A percentile compares a stretch with the other conserved stretches of the same genome.
Conservation (phyloP, 1,284 basidiomycete genomes). For the Stygiomarasmius scandens region DNA sequence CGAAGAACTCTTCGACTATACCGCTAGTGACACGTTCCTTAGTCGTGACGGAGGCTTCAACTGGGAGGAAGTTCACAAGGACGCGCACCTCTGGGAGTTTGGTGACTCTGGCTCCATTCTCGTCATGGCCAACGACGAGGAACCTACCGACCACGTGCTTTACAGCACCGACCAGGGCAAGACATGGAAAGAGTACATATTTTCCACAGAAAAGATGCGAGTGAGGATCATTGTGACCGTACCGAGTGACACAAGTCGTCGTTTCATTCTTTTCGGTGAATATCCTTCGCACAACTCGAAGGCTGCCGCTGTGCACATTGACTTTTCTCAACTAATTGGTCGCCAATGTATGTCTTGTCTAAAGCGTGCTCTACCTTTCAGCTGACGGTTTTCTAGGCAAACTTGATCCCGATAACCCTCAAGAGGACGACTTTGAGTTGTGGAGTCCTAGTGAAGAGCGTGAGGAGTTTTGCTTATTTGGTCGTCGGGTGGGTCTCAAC, state of each 20-base stretch:
- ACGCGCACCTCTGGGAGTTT: slow-evolving; percentile 97
- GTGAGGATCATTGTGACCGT: slow-evolving; percentile 86
- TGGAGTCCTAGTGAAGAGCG: slow-evolving; percentile 92
- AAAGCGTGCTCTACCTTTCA: neutral
- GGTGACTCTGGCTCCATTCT: slow-evolving; percentile 96
- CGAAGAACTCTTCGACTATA: slow-evolving; percentile 63
- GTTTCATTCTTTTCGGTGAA: slow-evolving; percentile 86
- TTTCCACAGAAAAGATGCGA: slow-evolving; percentile 62
- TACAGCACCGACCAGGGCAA: slow-evolving; percentile 90
- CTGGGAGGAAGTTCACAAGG: slow-evolving; percentile 98
- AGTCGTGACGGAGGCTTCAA: slow-evolving; percentile 96
- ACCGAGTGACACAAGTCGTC: slow-evolving; percentile 86
- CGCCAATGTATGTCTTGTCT: slow-evolving; percentile 64
- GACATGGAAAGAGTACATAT: slow-evolving; percentile 87
- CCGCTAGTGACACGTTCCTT: slow-evolving; percentile 93
- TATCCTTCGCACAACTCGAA: slow-evolving; percentile 47
- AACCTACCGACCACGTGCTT: slow-evolving; percentile 85
- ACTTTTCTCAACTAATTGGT: slow-evolving; percentile 81
- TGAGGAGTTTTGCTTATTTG: slow-evolving; percentile 83
- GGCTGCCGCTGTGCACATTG: slow-evolving; percentile 82
- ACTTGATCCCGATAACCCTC: slow-evolving; percentile 70
- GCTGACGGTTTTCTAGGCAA: slow-evolving; percentile 51
- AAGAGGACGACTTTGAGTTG: slow-evolving; percentile 89
- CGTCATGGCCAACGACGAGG: slow-evolving; percentile 94
- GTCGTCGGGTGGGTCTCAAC: slow-evolving; percentile 67